Conservation (phyloP, 164 flowering plant species). For the Berberis vulgaris region DNA sequence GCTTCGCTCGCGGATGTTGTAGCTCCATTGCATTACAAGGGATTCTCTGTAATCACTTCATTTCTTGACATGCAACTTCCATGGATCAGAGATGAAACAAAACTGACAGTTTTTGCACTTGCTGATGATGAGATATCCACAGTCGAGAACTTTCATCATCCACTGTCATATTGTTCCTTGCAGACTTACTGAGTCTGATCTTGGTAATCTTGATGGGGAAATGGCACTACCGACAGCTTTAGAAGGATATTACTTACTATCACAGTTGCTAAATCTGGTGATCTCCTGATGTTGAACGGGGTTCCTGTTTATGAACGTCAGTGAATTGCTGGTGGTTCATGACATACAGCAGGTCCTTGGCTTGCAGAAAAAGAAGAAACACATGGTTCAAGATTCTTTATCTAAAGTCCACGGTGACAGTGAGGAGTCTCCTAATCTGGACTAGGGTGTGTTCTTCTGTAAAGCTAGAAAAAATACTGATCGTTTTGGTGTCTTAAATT, state of each 20-base stretch:
- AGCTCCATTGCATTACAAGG: constrained; percentile 25
- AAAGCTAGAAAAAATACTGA: not conserved
- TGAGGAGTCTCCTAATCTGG: not conserved
- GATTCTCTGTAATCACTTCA: constrained; percentile 40
- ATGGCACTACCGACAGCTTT: constrained; percentile 23
- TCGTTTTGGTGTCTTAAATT: not conserved
- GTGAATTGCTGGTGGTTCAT: constrained; percentile 40
- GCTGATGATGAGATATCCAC: constrained; percentile 30
- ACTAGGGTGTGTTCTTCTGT: not conserved
- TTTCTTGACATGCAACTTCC: constrained; percentile 50
- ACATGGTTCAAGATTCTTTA: not conserved
- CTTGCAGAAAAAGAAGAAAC: not conserved
- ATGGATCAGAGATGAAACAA: constrained; percentile 10
- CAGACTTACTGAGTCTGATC: constrained; percentile 35
- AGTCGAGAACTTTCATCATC: constrained; percentile 22
- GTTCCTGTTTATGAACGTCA: constrained; percentile 25
- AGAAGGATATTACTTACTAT: constrained; percentile 29
- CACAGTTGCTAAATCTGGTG: constrained; percentile 24
- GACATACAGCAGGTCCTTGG: constrained; percentile 25
- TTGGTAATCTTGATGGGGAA: constrained; percentile 27
- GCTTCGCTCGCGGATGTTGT: not conserved
- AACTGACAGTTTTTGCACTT: constrained; percentile 59
- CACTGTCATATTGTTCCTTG: constrained; percentile 49
- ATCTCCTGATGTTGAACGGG: constrained; percentile 31
- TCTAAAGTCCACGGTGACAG: not conserved